Base-by-base conservation (phyloP, 2,329 filamentous ascomycete genomes). In the Apiospora pterosperma region DNA sequence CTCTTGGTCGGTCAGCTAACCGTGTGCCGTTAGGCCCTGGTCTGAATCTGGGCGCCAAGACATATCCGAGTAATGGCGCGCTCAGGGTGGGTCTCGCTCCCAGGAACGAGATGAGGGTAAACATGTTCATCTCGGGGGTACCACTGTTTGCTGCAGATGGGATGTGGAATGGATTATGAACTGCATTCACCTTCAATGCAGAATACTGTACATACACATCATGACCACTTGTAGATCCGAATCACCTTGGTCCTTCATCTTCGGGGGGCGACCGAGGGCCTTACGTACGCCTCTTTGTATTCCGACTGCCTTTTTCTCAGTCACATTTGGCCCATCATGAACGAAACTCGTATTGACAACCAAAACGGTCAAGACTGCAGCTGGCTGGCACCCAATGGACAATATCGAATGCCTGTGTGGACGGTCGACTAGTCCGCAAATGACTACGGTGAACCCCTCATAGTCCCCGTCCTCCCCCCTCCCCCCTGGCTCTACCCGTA, bases 121-220 rank as follows among this genome's bases (percentile, higher is more conserved):
- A 16, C 48, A 34, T 28, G 34, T 55, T 55, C 61, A 65, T 65
- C 52, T 65, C 63, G 60, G 63, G 48, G 44, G 63, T 64, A 64
- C 63, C 63, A 62, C 63, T 62, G 63, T 64, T 62, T 62, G 21
- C 21, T 48, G 42, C 42, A 48, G n/a, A n/a, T n/a, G n/a, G n/a
- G n/a, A n/a, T n/a, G n/a, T n/a, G n/a, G n/a, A n/a, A n/a, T n/a
- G n/a, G n/a, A n/a, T n/a, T n/a, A n/a, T n/a, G n/a, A n/a, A n/a
- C n/a, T n/a, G n/a, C n/a, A n/a, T n/a, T n/a, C n/a, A n/a, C n/a
- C n/a, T n/a, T n/a, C n/a, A n/a, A n/a, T n/a, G n/a, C n/a, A n/a
- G n/a, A n/a, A n/a, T n/a, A 34, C 48, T 31, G 25, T 25, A 19
- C 44, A 52, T 52, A 25, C 44, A 52, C 23, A 12, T 36, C 36